A percentile compares a stretch with the other conserved stretches of the same genome.
These are phyloP conservation scores for Beauveria australis DNA, from an alignment of 2,329 filamentous ascomycete genomes.

Conservation along the genomic window DNA sequence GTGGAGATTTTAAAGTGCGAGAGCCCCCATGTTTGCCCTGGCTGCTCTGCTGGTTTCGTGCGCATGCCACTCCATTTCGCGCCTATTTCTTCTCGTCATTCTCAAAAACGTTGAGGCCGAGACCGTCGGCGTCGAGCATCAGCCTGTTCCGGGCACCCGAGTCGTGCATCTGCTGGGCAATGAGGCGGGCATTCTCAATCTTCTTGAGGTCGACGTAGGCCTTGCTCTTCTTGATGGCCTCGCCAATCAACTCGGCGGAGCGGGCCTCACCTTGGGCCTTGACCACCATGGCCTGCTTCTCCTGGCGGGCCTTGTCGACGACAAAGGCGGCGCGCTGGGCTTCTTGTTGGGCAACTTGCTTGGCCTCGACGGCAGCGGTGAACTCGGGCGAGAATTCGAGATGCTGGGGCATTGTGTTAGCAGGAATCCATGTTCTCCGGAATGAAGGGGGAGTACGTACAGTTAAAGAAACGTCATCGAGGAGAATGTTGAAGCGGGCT, in stretches of 20 bases:
- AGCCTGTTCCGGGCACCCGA: conserved; percentile 83
- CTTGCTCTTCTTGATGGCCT: conserved; percentile 99
- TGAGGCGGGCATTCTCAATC: conserved; percentile 89
- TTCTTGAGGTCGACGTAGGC: conserved; percentile 95
- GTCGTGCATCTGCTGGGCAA: conserved; percentile 84
- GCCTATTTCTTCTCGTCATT: conserved; percentile 39
- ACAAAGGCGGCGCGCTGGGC: conserved; percentile 95
- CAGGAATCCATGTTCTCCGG: not conserved
- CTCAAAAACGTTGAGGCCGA: conserved; percentile 81
- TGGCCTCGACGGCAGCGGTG: conserved; percentile 64
- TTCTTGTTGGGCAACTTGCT: conserved; percentile 78
- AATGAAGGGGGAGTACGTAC: conserved; percentile 40
- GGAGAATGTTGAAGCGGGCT: conserved; percentile 90
- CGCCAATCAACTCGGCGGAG: conserved; percentile 94
- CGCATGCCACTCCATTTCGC: not conserved
- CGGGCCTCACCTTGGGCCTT: conserved; percentile 98
- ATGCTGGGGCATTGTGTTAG: conserved; percentile 39
- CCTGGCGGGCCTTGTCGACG: conserved; percentile 96
- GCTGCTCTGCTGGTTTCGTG: not conserved
- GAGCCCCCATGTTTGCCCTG: not conserved
- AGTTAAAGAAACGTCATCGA: conserved; percentile 95
- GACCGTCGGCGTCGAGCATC: conserved; percentile 81
- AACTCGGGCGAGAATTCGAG: conserved; percentile 68
- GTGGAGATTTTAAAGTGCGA: conserved; percentile 22
- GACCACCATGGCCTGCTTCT: conserved; percentile 98